Conservation (phyloP, 2,329 filamentous ascomycete genomes). For the Scytalidium sp. region DNA sequence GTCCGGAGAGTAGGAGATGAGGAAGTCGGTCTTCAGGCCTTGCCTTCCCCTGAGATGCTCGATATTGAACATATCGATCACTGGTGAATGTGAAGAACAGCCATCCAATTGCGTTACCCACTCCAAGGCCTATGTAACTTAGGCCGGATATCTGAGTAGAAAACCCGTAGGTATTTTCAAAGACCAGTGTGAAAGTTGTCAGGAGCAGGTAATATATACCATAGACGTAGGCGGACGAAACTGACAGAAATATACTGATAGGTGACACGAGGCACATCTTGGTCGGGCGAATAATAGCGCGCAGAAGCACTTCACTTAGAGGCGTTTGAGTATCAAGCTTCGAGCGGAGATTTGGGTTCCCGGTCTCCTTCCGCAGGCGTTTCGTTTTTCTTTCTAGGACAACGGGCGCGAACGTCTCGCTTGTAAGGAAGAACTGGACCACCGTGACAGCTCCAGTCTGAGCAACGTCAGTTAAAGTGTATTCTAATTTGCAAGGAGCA, state of each 20-base stretch:
- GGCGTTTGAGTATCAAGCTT: conserved; percentile 22
- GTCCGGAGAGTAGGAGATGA: conserved; percentile 44
- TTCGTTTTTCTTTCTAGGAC: conserved; percentile 38
- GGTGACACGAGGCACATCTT: conserved; percentile 39
- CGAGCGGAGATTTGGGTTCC: conserved; percentile 48
- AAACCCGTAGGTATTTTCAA: conserved; percentile 46
- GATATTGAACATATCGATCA: conserved; percentile 16
- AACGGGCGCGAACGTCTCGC: conserved; percentile 45
- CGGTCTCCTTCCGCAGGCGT: conserved; percentile 43
- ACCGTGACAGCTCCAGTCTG: conserved; percentile 29
- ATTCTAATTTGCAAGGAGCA: neutral
- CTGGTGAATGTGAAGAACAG: conserved; percentile 2
- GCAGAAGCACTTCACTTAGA: conserved; percentile 25
- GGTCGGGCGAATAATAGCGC: conserved; percentile 33
- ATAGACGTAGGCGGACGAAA: conserved; percentile 52
- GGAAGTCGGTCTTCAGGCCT: conserved; percentile 29
- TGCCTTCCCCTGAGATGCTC: conserved; percentile 18
- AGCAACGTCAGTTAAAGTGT: neutral
- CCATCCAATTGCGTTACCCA: conserved; percentile 16
- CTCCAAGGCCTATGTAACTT: conserved; percentile 30
- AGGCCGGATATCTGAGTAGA: conserved; percentile 28
- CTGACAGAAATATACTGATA: conserved; percentile 44
- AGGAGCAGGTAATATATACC: conserved; percentile 52
- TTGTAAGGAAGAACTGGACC: conserved; percentile 32
- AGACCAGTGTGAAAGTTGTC: conserved; percentile 50